A percentile compares a stretch with the other conserved stretches of the same genome.
These are phyloP conservation scores for Taiwanofungus camphoratus DNA, from an alignment of 1,284 basidiomycete species.

Conservation along the genomic window DNA sequence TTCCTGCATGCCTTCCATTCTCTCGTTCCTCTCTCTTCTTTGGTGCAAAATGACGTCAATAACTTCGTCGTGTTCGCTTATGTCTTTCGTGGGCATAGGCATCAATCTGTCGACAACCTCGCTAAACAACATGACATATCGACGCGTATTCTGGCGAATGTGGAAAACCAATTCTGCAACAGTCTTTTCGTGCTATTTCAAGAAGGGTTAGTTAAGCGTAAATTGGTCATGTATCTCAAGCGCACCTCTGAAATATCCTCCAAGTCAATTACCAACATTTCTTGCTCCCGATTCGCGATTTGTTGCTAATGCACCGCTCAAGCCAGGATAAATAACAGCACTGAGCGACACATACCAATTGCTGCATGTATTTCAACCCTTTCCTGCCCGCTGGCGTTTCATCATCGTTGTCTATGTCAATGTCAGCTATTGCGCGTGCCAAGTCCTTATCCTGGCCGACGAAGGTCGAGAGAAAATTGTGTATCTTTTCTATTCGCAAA, in stretches of 20 bases:
- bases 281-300: conserved; percentile 90
- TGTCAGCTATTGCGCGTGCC: conserved; percentile 61
- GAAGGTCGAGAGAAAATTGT: conserved; percentile 64
- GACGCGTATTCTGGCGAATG: conserved; percentile 82
- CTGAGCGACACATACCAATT: conserved; percentile 58
- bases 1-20: conserved; percentile 61
- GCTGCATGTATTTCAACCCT: conserved; percentile 81
- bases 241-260: conserved; percentile 70
- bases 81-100: conserved; percentile 84
- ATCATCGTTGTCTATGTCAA: conserved; percentile 58
- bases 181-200: conserved; percentile 56
- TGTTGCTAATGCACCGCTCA: conserved; percentile 56
- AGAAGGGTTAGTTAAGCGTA: conserved; percentile 1
- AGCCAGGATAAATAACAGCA: conserved; percentile 5
- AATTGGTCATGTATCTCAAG: not conserved
- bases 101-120: conserved; percentile 88
- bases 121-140: conserved; percentile 88
- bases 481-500: conserved; percentile 55
- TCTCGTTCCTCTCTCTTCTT: conserved; percentile 80
- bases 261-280: conserved; percentile 77
- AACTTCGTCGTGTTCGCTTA: conserved; percentile 85
- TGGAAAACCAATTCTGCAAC: conserved; percentile 64
- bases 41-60: conserved; percentile 95
- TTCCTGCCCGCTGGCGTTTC: conserved; percentile 35
- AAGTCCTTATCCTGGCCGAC: conserved; percentile 64